Conservation (phyloP, 306 rosid genomes). For the Ammopiptanthus mongolicus region DNA sequence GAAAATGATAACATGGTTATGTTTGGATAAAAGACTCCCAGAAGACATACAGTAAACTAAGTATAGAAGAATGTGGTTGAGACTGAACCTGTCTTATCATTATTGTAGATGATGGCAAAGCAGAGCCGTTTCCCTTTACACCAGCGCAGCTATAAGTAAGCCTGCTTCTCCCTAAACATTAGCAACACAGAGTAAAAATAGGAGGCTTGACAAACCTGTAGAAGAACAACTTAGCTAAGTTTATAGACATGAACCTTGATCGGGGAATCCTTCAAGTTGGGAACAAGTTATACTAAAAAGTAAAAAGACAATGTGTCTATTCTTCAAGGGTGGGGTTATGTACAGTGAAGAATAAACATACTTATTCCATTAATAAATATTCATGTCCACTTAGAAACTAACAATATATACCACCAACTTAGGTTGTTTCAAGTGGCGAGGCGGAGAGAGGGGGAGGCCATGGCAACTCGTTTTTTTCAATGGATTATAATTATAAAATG, state of each 20-base stretch:
- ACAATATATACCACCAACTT: too few relatives aligned
- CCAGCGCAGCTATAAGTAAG: slow-evolving; percentile 95
- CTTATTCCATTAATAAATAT: background rate
- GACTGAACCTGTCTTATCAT: slow-evolving; percentile 85
- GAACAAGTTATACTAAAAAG: slow-evolving; percentile 15
- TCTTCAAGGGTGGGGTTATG: background rate
- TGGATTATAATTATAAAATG: too few relatives aligned
- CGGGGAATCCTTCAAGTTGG: slow-evolving; percentile 13
- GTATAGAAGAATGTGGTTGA: background rate
- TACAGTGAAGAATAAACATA: background rate
- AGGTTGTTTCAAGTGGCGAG: too few relatives aligned
- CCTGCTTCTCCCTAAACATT: slow-evolving; percentile 99
- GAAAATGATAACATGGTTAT: slow-evolving; percentile 2
- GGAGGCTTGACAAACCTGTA: slow-evolving; percentile 81
- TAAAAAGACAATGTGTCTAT: background rate
- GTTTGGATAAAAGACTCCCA: background rate
- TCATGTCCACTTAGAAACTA: slow-evolving; percentile 3
- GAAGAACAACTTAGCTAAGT: slow-evolving; percentile 14
- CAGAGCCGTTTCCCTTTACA: slow-evolving; percentile 90
- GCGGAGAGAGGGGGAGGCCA: too few relatives aligned
- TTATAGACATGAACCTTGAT: slow-evolving; percentile 14
- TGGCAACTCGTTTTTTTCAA: too few relatives aligned
- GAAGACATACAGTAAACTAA: background rate
- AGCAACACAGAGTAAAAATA: slow-evolving; percentile 92
- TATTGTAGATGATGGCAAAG: slow-evolving; percentile 91